Evolutionary conservation across 345 rosid species (phyloP).

Genomic region (Hypericum perforatum): DNA sequence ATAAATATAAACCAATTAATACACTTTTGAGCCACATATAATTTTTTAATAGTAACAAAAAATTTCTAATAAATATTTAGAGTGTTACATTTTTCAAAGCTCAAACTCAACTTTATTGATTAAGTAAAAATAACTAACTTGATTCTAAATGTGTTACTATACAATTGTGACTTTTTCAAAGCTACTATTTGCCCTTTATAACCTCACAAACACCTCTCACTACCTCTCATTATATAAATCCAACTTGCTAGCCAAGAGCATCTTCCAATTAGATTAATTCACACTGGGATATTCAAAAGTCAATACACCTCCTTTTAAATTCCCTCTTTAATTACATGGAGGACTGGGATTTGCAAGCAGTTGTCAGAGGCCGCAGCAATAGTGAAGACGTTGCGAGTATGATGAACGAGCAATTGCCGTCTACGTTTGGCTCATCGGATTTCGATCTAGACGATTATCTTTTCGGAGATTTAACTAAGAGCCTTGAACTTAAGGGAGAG

Average conservation of each 20-base stretch:
- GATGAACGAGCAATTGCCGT: not conserved
- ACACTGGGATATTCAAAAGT: not conserved
- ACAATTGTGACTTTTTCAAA: too few relatives aligned
- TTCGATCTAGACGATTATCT: not conserved
- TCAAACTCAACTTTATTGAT: too few relatives aligned
- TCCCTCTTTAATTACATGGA: not conserved
- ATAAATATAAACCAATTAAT: too few relatives aligned
- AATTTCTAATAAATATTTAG: too few relatives aligned
- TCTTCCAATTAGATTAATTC: too few relatives aligned
- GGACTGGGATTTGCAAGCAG: conserved; percentile 3
- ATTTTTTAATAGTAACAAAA: too few relatives aligned
- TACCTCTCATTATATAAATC: not conserved
- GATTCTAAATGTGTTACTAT: too few relatives aligned
- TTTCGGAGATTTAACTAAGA: too few relatives aligned
- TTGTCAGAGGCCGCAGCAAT: conserved; percentile 1
- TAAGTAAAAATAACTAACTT: too few relatives aligned
- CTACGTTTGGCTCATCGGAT: not conserved
- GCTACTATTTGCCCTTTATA: not conserved
- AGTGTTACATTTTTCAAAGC: too few relatives aligned
- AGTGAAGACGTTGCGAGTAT: not conserved
- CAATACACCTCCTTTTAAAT: not conserved
- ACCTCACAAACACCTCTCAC: not conserved
- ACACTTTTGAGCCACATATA: too few relatives aligned
- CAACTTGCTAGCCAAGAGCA: not conserved
- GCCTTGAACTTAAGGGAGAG: too few relatives aligned